These are phyloP conservation scores for Ascodesmis nigricans DNA, from an alignment of 495 filamentous ascomycete species.

Conservation along the genomic window DNA sequence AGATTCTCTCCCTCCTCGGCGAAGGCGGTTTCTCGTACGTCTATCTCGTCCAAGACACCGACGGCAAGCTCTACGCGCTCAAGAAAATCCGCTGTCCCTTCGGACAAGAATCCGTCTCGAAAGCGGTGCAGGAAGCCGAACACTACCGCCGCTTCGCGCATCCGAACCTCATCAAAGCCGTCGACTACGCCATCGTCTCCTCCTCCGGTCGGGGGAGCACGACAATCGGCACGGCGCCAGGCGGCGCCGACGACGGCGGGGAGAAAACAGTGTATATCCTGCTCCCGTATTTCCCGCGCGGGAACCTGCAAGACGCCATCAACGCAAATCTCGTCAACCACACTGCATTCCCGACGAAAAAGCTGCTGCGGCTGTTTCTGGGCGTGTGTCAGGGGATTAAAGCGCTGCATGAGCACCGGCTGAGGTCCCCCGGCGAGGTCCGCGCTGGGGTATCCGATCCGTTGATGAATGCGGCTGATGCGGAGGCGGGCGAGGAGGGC, in stretches of 20 bases:
- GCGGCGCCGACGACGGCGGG: conserved; percentile 35
- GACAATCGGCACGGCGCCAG: conserved; percentile 26
- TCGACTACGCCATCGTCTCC: conserved; percentile 56
- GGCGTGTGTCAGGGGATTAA: conserved; percentile 74
- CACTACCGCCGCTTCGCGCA: conserved; percentile 77
- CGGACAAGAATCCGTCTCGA: conserved; percentile 81
- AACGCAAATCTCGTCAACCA: conserved; percentile 97
- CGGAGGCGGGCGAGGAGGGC: conserved; percentile 45
- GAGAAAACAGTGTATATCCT: conserved; percentile 92
- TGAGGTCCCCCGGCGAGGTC: conserved; percentile 32
- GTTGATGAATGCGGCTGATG: conserved; percentile 35
- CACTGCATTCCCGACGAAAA: conserved; percentile 71
- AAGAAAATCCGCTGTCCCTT: conserved; percentile 98
- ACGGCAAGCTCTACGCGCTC: conserved; percentile 65
- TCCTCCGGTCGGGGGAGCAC: conserved; percentile 24
- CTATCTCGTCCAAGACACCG: conserved; percentile 87
- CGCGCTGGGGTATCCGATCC: conserved; percentile 25
- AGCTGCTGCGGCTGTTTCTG: conserved; percentile 71
- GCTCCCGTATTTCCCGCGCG: conserved; percentile 79
- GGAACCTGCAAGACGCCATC: conserved; percentile 92
- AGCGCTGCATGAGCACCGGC: conserved; percentile 74
- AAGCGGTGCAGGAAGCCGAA: conserved; percentile 89
- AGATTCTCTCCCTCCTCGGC: conserved; percentile 76
- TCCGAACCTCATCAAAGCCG: conserved; percentile 68
- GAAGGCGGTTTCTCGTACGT: conserved; percentile 98